A percentile compares a stretch with the other conserved stretches of the same genome.
phyloP scores from a whole-genome alignment of 768 basidiomycete genomes.

The Suillus placidus region DNA sequence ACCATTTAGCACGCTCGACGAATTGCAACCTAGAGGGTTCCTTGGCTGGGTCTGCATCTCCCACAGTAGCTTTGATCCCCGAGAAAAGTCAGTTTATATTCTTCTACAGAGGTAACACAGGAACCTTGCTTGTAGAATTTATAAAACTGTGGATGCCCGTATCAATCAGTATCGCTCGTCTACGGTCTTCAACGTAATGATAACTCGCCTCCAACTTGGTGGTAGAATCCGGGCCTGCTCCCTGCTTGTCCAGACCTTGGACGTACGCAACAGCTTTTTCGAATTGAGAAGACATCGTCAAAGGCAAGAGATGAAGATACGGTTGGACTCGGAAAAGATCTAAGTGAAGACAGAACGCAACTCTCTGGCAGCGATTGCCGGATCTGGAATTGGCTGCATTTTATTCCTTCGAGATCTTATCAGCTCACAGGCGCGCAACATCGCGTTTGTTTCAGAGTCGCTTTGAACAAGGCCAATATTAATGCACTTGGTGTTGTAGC shows the following conservation, averaged over 20 bases:
- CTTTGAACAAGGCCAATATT: not conserved
- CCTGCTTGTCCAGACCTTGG: slow-evolving; percentile 68
- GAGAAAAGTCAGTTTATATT: not conserved
- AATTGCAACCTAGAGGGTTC: slow-evolving; percentile 70
- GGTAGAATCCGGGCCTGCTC: slow-evolving; percentile 57
- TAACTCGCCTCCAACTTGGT: slow-evolving; percentile 3
- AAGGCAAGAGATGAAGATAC: slow-evolving; percentile 16
- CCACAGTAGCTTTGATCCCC: slow-evolving; percentile 63
- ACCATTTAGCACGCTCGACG: slow-evolving; percentile 91
- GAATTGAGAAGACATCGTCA: slow-evolving; percentile 73
- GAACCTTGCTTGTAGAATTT: slow-evolving; percentile 90
- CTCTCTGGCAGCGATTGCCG: not conserved
- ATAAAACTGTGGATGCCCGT: slow-evolving; percentile 72
- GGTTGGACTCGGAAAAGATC: not conserved
- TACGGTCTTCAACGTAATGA: slow-evolving; percentile 9
- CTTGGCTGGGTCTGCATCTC: slow-evolving; percentile 73
- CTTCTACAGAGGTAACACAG: slow-evolving; percentile 14
- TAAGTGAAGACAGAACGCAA: not conserved
- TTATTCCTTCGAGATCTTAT: slow-evolving; percentile 2
- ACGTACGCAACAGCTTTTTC: slow-evolving; percentile 74
- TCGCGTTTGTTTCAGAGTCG: not conserved
- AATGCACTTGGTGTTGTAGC: not conserved
- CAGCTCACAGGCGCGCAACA: not conserved
- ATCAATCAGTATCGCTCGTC: slow-evolving; percentile 7
- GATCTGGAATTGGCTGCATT: slow-evolving; percentile 5